Base-by-base conservation (phyloP, 345 rosid species). In the Hibiscus mutabilis region DNA sequence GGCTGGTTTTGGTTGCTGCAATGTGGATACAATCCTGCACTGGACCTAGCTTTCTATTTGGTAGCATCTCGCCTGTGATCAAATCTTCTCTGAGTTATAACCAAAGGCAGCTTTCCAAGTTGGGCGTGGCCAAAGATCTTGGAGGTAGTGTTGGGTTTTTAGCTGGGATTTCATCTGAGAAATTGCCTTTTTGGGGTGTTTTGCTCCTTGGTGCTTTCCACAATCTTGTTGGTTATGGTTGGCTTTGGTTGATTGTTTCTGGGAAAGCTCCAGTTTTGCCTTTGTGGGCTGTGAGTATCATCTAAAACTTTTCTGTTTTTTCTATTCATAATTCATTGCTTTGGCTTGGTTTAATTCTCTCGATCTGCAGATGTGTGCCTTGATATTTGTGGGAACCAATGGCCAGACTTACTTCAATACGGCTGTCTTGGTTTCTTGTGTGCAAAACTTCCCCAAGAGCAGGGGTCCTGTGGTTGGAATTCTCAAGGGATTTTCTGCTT, bases 11-110 rank as follows among this genome's bases (percentile, higher is more conserved):
- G 64, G 97, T 96, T 61, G 93, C 94, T 0, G 96, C 98, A 84
- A 96, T 96, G 95, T 96, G 99, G 98, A 86, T 96, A 69, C 93
- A 92, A 81, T 92, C 98, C 0, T 89, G 96, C 72, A 96, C 98
- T 15, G 99, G 99, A 5, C 76, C 87, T 60, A 96, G 97, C 47
- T 96, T 91, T 79, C 60, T 96, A 79, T 96, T 91, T 79, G 97
- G 98, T 46, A 96, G 98, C 82, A 87, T 96, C 66, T 96, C 99
- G 16, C 98, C 99, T 16, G 97, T 89, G 31, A 91, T 92, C 40
- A 96, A 96, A 85, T 86, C 87, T 79, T 88, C 97, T 3, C 64
- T 92, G 79, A 84, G 79, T 74, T 96, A 96, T 66, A 96, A 96
- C 44, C 98, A 96, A 81, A 85, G 74, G 80, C 88, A 96, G 85